Evolutionary conservation across 2,329 filamentous ascomycete species (phyloP).

Genomic region (Cyphellophora europaea): DNA sequence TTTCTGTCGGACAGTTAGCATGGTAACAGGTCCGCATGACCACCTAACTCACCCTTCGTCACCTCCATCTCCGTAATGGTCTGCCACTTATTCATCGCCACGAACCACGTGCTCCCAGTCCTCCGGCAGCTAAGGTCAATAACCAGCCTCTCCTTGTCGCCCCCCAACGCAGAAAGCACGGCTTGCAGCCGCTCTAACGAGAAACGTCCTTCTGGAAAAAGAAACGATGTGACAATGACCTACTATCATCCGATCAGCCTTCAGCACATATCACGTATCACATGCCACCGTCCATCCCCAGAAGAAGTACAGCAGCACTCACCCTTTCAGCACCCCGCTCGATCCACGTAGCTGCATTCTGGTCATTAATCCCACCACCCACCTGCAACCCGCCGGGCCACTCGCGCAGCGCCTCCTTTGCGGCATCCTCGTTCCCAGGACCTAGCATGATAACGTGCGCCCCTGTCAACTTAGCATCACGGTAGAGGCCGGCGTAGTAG

Average conservation of each 20-base stretch:
- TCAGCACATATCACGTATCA: too few species aligned
- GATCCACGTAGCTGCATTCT: constrained; percentile 80
- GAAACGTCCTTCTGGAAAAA: constrained; percentile 79
- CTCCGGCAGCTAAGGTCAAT: constrained; percentile 89
- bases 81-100: constrained; percentile 99
- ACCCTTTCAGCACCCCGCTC: constrained; percentile 84
- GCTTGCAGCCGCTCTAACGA: constrained; percentile 65
- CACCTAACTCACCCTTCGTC: constrained; percentile 56
- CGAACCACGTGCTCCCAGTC: constrained; percentile 71
- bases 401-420: constrained; percentile 62
- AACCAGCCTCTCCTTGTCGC: constrained; percentile 72
- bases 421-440: constrained; percentile 72
- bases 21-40: not conserved
- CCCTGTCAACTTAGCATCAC: constrained; percentile 61
- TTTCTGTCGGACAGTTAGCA: constrained; percentile 45
- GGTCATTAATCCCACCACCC: constrained; percentile 83
- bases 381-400: constrained; percentile 82
- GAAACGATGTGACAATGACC: constrained; percentile 94
- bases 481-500: constrained; percentile 76
- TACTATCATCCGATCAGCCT: constrained; percentile 33
- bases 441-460: constrained; percentile 97
- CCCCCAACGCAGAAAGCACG: constrained; percentile 62
- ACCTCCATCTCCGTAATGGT: constrained; percentile 95
- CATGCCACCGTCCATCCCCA: not conserved
- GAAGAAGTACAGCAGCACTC: constrained; percentile 22